Conservation (phyloP, 176 grass and related monocot species). For the Musa itinerans region DNA sequence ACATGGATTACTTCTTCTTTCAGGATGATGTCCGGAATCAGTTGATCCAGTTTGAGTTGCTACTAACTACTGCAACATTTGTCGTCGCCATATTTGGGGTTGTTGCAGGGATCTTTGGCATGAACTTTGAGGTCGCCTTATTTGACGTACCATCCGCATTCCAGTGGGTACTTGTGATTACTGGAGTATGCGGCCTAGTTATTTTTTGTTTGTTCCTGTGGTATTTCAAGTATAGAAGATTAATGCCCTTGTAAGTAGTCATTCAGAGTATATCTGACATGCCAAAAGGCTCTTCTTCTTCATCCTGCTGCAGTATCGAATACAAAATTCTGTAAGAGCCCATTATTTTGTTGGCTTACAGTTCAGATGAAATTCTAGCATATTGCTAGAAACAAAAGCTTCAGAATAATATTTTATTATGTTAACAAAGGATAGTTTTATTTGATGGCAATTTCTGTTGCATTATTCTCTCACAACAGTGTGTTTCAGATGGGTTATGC, state of each 20-base stretch:
- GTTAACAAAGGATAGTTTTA: too few relatives aligned
- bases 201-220: constrained; percentile 65
- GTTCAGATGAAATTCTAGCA: too few relatives aligned
- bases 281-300: background rate
- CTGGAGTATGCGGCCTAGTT: constrained; percentile 31
- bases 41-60: constrained; percentile 81
- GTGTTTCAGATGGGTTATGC: too few relatives aligned
- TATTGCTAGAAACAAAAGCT: too few relatives aligned
- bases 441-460: too few relatives aligned
- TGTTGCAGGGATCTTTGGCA: constrained; percentile 74
- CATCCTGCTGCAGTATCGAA: too few relatives aligned
- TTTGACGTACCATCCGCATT: constrained; percentile 47
- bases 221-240: constrained; percentile 70
- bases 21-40: constrained; percentile 93
- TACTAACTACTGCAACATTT: constrained; percentile 84
- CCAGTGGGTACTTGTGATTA: constrained; percentile 57
- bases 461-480: too few relatives aligned
- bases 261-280: background rate
- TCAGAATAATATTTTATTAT: too few relatives aligned
- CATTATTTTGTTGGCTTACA: too few relatives aligned
- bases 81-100: constrained; percentile 89
- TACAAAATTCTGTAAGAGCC: too few relatives aligned
- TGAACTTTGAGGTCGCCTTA: constrained; percentile 71
- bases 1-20: constrained; percentile 19
- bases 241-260: constrained; percentile 52